These are phyloP conservation scores for Cladosporium sp. DNA, from an alignment of 2,329 filamentous ascomycete genomes.

Conservation along the genomic window DNA sequence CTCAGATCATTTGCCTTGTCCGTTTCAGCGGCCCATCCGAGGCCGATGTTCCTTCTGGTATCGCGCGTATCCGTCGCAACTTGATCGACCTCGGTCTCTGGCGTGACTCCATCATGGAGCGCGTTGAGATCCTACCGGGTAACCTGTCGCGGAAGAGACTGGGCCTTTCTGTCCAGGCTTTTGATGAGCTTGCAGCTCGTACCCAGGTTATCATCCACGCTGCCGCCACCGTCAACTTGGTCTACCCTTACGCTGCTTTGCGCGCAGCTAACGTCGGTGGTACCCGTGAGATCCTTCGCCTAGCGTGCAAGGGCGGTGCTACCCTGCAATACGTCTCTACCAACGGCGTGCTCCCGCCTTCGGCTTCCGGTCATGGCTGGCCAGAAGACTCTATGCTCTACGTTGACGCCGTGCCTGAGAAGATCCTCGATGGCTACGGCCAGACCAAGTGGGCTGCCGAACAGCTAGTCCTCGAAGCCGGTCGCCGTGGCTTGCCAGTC, in stretches of 20 bases:
- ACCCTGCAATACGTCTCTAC: slow-evolving; percentile 77
- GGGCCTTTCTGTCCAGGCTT: slow-evolving; percentile 62
- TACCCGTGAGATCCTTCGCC: slow-evolving; percentile 67
- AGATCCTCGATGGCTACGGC: slow-evolving; percentile 69
- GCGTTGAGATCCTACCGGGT: slow-evolving; percentile 70
- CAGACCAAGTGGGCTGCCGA: slow-evolving; percentile 82
- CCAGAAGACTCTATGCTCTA: slow-evolving; percentile 63
- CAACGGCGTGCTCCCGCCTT: slow-evolving; percentile 72
- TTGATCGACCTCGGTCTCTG: slow-evolving; percentile 72
- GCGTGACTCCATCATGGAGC: slow-evolving; percentile 72
- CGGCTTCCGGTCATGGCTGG: slow-evolving; percentile 60
- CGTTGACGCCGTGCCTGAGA: slow-evolving; percentile 64
- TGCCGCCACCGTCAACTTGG: slow-evolving; percentile 73
- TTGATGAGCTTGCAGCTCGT: slow-evolving; percentile 60
- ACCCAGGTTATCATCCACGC: slow-evolving; percentile 74
- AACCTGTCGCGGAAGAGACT: slow-evolving; percentile 67
- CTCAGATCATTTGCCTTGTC: slow-evolving; percentile 68
- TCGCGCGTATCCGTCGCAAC: slow-evolving; percentile 70
- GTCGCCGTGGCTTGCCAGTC: slow-evolving; percentile 63
- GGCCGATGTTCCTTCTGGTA: slow-evolving; percentile 61
- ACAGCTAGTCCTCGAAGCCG: slow-evolving; percentile 67
- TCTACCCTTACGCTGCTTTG: slow-evolving; percentile 76
- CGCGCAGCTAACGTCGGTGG: slow-evolving; percentile 71
- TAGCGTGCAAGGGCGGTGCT: slow-evolving; percentile 63
- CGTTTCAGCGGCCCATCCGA: slow-evolving; percentile 65